A percentile compares a stretch with the other conserved stretches of the same genome.
phyloP scores from a whole-genome alignment of 148 eudicot species.

The Polygonum maritimum region DNA sequence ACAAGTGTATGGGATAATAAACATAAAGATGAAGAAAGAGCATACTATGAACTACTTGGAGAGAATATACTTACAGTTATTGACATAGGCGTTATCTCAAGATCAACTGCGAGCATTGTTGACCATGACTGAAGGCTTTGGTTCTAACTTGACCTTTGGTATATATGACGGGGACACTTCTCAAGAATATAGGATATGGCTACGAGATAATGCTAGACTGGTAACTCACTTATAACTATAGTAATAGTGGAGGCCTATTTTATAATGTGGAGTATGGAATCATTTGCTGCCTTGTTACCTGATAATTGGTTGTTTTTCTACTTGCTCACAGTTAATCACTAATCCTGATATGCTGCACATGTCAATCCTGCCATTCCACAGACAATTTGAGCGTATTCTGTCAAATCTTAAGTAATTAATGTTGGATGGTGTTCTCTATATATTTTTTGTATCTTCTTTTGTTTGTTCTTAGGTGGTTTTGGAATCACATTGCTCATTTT shows the following conservation, averaged over 20 bases:
- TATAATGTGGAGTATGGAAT: not conserved
- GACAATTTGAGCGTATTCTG: constrained; percentile 60
- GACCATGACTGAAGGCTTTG: constrained; percentile 39
- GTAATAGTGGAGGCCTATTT: not conserved
- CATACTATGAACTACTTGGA: not conserved
- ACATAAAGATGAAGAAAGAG: not conserved
- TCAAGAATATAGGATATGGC: constrained; percentile 57
- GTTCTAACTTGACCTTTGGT: constrained; percentile 50
- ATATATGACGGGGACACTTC: constrained; percentile 96
- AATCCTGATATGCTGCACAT: constrained; percentile 96
- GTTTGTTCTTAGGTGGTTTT: not conserved
- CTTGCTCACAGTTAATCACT: constrained; percentile 76
- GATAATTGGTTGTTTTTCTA: constrained; percentile 9
- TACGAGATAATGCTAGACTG: constrained; percentile 85
- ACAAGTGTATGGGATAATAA: not conserved
- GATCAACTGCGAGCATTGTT: constrained; percentile 77
- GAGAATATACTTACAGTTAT: constrained; percentile 1
- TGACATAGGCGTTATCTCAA: constrained; percentile 90
- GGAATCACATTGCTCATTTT: not conserved
- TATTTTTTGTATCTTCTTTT: not conserved
- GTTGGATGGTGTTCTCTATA: constrained; percentile 11
- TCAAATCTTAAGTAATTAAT: constrained; percentile 71
- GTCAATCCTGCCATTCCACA: constrained; percentile 88
- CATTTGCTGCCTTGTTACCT: not conserved
- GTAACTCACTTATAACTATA: constrained; percentile 24